Base-by-base conservation (phyloP, 2,329 filamentous ascomycete species). In the Pseudomassariella vexata region DNA sequence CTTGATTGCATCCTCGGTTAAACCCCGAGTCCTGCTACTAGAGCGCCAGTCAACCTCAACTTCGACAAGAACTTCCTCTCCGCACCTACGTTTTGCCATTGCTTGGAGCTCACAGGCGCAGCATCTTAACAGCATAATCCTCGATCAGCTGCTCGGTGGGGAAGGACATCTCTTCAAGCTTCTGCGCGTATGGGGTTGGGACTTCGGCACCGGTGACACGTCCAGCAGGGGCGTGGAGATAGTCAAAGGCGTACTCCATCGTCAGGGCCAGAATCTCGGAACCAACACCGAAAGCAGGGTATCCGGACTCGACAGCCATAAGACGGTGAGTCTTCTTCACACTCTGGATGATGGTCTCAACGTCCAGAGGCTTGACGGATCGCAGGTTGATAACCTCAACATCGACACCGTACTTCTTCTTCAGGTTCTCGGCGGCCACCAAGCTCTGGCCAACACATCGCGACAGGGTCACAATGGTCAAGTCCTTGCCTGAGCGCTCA, bases 211-310 rank as follows among this genome's bases (percentile, higher is more conserved):
- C 92, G 38, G 92, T 96, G 53, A 98, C 80, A 62, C 92, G 82
- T 63, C 90, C 84, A 40, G 88, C 92, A 28, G 92, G 92, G 35
- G 88, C 87, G 55, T 95, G 82, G 45, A 98, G 82, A 70, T 94
- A 96, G 70, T 98, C 92, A 57, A 96, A 98, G 43, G 79, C 89
- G 63, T 96, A 98, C 68, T 98, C 92, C 83, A 94, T 94, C 42
- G 87, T 82, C 39, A 95, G 72, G 38, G 92, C 92, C 43, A 98
- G 77, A 52, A 98, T 88, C 70, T 98, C 92, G 36, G 90, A 77
- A 38, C 82, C 77, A 48, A 98, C 87, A 59, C 92, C 92, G 57
- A 89, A 98, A 53, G 86, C 85, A 42, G 92, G 92, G 78, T 89
- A 98, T 45, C 90, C 92, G 36, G 88, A 95, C 68, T 96, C 90